Conservation (phyloP, 2,329 filamentous ascomycete species). For the Elsinoe fawcettii region DNA sequence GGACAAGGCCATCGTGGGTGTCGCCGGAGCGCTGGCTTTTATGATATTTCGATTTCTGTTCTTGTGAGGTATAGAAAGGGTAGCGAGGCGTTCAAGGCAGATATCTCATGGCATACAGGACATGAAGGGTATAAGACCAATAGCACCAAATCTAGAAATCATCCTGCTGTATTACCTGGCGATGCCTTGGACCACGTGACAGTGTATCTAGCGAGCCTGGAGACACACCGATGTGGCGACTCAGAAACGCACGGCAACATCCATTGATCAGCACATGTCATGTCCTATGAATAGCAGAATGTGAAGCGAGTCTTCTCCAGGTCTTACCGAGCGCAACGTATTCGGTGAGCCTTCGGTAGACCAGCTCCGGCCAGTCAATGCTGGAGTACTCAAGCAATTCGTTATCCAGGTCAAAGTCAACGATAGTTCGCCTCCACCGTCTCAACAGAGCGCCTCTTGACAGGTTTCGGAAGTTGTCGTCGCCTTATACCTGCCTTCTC, state of each 20-base stretch:
- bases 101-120: background rate
- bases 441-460: background rate
- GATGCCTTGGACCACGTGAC: background rate
- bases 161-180: background rate
- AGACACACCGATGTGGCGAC: too few relatives aligned
- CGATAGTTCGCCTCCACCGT: background rate
- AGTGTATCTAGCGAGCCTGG: background rate
- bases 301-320: background rate
- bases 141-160: background rate
- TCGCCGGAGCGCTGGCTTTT: constrained; percentile 61
- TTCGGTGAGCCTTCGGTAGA: background rate
- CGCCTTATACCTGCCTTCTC: background rate
- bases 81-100: background rate
- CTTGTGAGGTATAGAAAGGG: constrained; percentile 31
- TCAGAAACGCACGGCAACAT: too few relatives aligned
- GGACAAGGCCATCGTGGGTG: constrained; percentile 68
- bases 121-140: background rate
- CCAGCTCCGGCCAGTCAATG: background rate
- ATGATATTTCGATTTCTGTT: constrained; percentile 48
- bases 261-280: background rate
- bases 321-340: background rate
- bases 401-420: background rate
- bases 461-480: background rate
- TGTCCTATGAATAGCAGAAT: background rate
- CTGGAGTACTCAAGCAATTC: background rate